A percentile compares a stretch with the other conserved stretches of the same genome.
phyloP scores from a whole-genome alignment of 805 yeast genomes.

The Ogataea naganishii region DNA sequence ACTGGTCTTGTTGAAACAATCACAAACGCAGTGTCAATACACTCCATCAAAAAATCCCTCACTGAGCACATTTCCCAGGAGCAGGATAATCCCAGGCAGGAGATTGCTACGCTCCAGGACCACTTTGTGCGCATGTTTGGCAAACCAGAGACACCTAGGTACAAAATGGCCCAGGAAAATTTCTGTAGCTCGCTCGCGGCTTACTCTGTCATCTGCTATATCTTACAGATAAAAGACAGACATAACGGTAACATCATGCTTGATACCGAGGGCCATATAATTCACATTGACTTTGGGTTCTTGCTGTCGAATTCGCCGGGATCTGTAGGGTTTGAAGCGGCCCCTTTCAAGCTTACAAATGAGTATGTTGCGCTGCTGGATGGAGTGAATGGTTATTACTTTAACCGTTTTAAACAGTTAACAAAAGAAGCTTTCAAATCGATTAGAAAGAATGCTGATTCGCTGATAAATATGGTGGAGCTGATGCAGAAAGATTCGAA shows the following conservation, averaged over 20 bases:
- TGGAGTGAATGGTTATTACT: conserved; percentile 59
- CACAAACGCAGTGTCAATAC: conserved; percentile 88
- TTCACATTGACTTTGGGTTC: conserved; percentile 94
- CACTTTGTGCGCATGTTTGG: conserved; percentile 79
- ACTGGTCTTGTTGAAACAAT: conserved; percentile 95
- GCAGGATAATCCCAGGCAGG: conserved; percentile 64
- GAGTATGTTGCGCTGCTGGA: conserved; percentile 89
- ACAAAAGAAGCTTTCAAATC: conserved; percentile 70
- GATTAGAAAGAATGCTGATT: conserved; percentile 64
- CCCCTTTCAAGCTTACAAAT: conserved; percentile 86
- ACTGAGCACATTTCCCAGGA: conserved; percentile 63
- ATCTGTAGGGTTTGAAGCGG: conserved; percentile 93
- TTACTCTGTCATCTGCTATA: conserved; percentile 82
- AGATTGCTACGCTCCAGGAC: conserved; percentile 64
- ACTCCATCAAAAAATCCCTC: conserved; percentile 87
- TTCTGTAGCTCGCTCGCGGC: conserved; percentile 86
- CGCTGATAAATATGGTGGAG: conserved; percentile 75
- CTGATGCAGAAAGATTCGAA: conserved; percentile 88
- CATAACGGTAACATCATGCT: conserved; percentile 98
- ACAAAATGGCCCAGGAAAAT: conserved; percentile 70
- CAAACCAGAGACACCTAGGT: conserved; percentile 39
- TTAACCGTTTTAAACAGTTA: conserved; percentile 47
- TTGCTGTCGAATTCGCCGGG: conserved; percentile 93
- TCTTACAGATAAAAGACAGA: conserved; percentile 89
- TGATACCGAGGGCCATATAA: conserved; percentile 90